Base-by-base conservation (phyloP, 495 filamentous ascomycete species). In the Friedmanniomyces simplex region DNA sequence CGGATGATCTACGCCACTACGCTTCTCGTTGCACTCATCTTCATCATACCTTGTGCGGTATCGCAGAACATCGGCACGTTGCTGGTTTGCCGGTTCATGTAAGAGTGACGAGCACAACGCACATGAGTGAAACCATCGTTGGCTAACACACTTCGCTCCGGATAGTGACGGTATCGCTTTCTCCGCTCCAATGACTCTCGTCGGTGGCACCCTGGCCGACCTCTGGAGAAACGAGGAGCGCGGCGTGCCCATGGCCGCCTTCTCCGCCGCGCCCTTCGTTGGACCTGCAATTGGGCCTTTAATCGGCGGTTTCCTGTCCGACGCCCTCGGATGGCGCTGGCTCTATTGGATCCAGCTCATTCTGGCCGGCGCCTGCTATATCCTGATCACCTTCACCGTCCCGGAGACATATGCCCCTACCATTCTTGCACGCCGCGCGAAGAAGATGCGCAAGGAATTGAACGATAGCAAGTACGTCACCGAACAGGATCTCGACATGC, bases 141-240 rank as follows among this genome's bases (percentile, higher is more conserved):
- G n/a, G n/a, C n/a, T n/a, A n/a, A n/a, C n/a, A n/a, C n/a, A n/a
- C n/a, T n/a, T n/a, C n/a, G n/a, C n/a, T n/a, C n/a, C n/a, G n/a
- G n/a, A n/a, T n/a, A n/a, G n/a, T 10, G 77, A 77, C 21, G 87
- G 87, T 2, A 73, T 81, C 2, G 79, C 73, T 65, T 87, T 81
- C 16, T 81, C 80, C 34, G 77, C 79, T 16, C 84, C 86, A 0
- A 84, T 89, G 53, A 79, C 84, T 2, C 75, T 89, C 11, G 78
- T 86, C 13, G 82, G 84, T 0, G 87, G 87, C 13, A 72, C 87
- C 1, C 85, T 85, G 63, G 84, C 87, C 0, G 87, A 91, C 70
- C 72, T 88, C 4, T 85, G 79, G 60, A 71, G 72, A 18, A 75
- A 82, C 0, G 66, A 77, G 14, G 71, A 68, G 28, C 74, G 87